phyloP scores from a whole-genome alignment of 805 yeast genomes.

The Ogataea trehaloabstinens region DNA sequence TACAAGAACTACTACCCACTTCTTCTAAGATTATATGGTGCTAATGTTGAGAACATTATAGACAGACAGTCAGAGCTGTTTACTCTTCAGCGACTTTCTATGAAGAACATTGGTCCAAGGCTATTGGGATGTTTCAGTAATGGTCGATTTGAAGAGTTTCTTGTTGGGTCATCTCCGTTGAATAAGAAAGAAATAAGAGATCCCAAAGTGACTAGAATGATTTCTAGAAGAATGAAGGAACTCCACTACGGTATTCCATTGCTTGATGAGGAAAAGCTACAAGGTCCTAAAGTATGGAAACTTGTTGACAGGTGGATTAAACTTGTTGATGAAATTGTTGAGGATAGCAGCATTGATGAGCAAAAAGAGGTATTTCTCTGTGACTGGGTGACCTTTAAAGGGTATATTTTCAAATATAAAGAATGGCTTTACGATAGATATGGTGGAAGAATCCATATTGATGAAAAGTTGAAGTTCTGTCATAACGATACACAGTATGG shows the following conservation, averaged over 20 bases:
- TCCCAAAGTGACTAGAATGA: conserved; percentile 72
- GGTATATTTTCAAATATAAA: conserved; percentile 49
- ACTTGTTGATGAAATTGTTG: conserved; percentile 43
- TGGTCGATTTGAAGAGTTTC: conserved; percentile 92
- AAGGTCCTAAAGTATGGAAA: conserved; percentile 70
- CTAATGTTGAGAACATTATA: conserved; percentile 78
- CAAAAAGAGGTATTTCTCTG: conserved; percentile 41
- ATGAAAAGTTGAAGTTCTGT: conserved; percentile 67
- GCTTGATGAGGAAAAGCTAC: conserved; percentile 49
- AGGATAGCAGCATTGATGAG: conserved; percentile 35
- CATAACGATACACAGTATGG: conserved; percentile 98
- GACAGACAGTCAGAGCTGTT: conserved; percentile 81
- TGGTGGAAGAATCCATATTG: conserved; percentile 38
- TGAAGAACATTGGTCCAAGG: conserved; percentile 81
- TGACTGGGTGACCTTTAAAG: conserved; percentile 50
- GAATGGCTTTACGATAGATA: conserved; percentile 59
- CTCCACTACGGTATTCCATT: conserved; percentile 78
- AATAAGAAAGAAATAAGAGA: conserved; percentile 71
- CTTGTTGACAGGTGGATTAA: conserved; percentile 70
- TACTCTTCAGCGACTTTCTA: conserved; percentile 69
- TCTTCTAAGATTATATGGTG: conserved; percentile 82
- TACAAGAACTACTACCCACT: conserved; percentile 50
- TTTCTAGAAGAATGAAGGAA: conserved; percentile 96
- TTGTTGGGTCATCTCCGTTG: conserved; percentile 78
- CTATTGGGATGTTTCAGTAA: conserved; percentile 85